Evolutionary conservation across 768 basidiomycete species (phyloP), one percentile per base, ranked within the genome.

Genomic region (Hygrophorus pudorinus): DNA sequence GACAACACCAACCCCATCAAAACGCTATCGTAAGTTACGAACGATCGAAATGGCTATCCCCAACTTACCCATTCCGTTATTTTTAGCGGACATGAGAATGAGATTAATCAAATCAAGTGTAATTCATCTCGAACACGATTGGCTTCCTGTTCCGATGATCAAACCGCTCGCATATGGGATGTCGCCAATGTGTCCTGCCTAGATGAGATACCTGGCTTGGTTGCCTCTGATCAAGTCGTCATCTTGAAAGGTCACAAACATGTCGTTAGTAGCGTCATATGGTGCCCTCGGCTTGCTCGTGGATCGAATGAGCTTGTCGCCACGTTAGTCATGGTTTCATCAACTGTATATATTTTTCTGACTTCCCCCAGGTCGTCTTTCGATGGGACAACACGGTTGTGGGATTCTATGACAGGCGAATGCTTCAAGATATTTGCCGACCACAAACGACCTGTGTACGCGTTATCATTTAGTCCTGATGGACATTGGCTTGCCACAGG

Each of bases 91-190:
- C 88, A 91, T 51, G 66, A 64, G 14, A 73, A 79, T 46, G 88
- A 91, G 58, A 71, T 91, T 49, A 90, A 86, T 53, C 79, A 85
- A 57, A 71, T 90, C 40, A 80, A 78, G 56, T 75, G 73, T 51
- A 88, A 83, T 48, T 65, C 74, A 12, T 64, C 72, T n/a, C 65
- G 73, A 30, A 85, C 81, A 24, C 72, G 74, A 33, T 56, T 91
- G 35, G 85, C 85, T 10, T 84, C 85, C 4, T 87, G 85, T 58
- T 86, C 88, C 1, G 88, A 91, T 54, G 88, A 91, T 50, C 65
- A 66, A 50, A 86, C 85, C 0, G 80, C 83, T 14, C 77, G 82
- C 30, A 72, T 90, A 52, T 91, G 86, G 86, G 71, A 75, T 43
- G 62, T 85, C 39, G 74, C 74, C 42, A 50, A 52, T n/a, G 40